A percentile compares a stretch with the other conserved stretches of the same genome.
Evolutionary conservation across 2,329 filamentous ascomycete species (phyloP).

Genomic region (Albophoma yamanashiensis): DNA sequence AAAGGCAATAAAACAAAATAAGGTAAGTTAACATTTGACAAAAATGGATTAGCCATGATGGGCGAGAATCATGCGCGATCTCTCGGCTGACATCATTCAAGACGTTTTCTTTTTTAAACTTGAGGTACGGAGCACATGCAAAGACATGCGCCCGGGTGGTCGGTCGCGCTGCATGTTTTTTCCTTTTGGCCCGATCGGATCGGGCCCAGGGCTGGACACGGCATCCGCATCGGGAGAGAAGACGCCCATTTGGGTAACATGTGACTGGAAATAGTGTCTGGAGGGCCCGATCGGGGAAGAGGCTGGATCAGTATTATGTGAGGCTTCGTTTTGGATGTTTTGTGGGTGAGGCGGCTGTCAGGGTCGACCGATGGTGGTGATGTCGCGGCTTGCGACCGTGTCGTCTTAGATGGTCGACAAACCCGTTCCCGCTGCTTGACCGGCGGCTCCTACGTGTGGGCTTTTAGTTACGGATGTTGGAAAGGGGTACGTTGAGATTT

Average conservation of each 20-base stretch:
- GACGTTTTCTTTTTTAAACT: neutral
- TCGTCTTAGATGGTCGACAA: too few species aligned
- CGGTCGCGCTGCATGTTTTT: neutral
- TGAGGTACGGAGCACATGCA: neutral
- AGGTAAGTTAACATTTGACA: neutral
- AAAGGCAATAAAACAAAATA: neutral
- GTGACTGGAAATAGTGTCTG: neutral
- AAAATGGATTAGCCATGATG: neutral
- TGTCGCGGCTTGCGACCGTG: neutral
- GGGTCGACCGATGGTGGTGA: neutral
- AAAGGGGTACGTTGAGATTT: too few species aligned
- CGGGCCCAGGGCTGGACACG: neutral
- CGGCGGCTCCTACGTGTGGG: neutral
- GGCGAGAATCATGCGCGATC: neutral
- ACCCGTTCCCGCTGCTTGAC: too few species aligned
- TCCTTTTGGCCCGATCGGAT: slow-evolving; percentile 8
- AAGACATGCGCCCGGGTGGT: neutral
- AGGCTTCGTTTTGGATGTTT: neutral
- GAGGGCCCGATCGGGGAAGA: neutral
- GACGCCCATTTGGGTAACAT: slow-evolving; percentile 6
- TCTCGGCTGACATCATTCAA: neutral
- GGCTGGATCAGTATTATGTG: neutral
- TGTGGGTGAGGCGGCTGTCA: neutral
- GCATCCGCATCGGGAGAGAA: slow-evolving; percentile 5
- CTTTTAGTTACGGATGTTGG: neutral